Evolutionary conservation across 768 basidiomycete genomes (phyloP).

Genomic region (Mycena filopes): DNA sequence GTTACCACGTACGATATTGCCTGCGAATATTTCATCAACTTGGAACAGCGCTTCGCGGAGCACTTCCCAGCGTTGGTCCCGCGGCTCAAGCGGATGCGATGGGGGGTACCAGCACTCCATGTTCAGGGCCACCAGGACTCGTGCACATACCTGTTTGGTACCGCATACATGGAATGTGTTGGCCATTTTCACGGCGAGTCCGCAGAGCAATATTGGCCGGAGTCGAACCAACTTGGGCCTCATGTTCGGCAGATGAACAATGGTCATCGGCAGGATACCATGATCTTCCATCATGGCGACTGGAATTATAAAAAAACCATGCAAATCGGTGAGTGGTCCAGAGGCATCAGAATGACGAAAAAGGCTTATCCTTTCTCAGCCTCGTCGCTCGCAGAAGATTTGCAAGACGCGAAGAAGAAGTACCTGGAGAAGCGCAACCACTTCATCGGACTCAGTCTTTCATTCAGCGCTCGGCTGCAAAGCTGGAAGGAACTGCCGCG

Average conservation of each 20-base stretch:
- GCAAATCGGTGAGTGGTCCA: conserved; percentile 1
- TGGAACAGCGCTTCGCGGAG: conserved; percentile 18
- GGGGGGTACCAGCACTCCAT: conserved; percentile 31
- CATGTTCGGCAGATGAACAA: conserved; percentile 38
- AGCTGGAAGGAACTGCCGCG: neutral
- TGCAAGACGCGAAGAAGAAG: neutral
- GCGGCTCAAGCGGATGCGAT: conserved; percentile 13
- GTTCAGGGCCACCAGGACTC: conserved; percentile 30
- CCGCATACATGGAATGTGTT: conserved; percentile 30
- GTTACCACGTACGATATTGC: conserved; percentile 32
- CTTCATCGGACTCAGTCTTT: neutral
- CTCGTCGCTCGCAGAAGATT: neutral
- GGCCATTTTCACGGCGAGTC: conserved; percentile 40
- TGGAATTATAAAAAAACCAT: conserved; percentile 36
- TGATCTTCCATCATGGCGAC: conserved; percentile 32
- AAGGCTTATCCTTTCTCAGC: no score
- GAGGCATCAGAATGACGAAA: no score
- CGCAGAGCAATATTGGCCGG: conserved; percentile 7
- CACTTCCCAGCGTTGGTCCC: conserved; percentile 25
- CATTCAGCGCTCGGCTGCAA: neutral
- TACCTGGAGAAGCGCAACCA: conserved; percentile 8
- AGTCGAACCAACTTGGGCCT: conserved; percentile 23
- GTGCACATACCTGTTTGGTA: conserved; percentile 33
- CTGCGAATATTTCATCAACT: conserved; percentile 31
- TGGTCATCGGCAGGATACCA: conserved; percentile 36